A percentile compares a stretch with the other conserved stretches of the same genome.
Conservation (phyloP, 345 rosid species). For the Euphorbia tirucalli region DNA sequence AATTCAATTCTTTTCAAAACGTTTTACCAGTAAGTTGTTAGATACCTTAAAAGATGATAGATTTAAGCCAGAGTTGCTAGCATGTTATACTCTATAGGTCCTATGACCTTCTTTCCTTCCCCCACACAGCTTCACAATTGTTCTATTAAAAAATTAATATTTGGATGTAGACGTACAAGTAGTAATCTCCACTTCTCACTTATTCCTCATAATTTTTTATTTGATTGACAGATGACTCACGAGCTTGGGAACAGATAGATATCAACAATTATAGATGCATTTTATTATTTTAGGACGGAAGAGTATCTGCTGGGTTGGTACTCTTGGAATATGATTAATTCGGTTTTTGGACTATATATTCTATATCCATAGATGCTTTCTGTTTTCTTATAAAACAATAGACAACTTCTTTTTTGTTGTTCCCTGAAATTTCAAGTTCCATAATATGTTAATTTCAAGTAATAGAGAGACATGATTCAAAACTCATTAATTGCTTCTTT, state of each 20-base stretch:
- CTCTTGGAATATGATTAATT: background rate
- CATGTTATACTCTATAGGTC: too few species aligned
- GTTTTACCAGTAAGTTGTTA: too few species aligned
- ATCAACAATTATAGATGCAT: background rate
- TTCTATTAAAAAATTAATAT: too few species aligned
- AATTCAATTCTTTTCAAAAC: too few species aligned
- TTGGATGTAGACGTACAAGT: background rate
- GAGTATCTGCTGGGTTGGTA: constrained; percentile 2
- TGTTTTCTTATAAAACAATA: background rate
- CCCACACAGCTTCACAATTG: too few species aligned
- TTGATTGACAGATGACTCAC: background rate
- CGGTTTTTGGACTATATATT: background rate
- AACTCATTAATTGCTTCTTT: background rate
- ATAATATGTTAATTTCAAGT: background rate
- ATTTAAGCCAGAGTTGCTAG: too few species aligned
- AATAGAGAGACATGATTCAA: background rate
- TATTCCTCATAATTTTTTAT: background rate
- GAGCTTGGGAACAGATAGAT: background rate
- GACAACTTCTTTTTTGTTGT: background rate
- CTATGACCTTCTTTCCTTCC: too few species aligned
- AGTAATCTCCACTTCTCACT: background rate
- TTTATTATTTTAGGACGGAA: background rate
- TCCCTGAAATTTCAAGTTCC: background rate
- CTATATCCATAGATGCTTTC: background rate
- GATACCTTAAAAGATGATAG: too few species aligned